phyloP scores from a whole-genome alignment of 306 rosid genomes.

The Castanea crenata region DNA sequence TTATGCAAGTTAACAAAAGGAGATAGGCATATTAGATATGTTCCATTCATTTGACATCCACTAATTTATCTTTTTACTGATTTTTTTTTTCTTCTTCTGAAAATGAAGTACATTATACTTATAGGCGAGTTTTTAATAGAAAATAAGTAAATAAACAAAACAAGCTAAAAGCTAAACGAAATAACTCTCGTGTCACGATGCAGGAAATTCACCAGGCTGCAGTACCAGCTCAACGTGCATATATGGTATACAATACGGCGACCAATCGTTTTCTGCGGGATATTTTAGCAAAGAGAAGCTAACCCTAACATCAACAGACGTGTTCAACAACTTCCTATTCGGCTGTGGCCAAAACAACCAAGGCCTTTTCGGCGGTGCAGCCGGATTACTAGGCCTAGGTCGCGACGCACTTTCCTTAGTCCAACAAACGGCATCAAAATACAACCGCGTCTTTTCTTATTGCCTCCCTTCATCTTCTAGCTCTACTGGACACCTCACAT shows the following conservation, averaged over 20 bases:
- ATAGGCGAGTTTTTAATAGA: no score
- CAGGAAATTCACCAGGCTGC: slow-evolving; percentile 50
- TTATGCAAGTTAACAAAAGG: no score
- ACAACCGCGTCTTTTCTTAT: slow-evolving; percentile 55
- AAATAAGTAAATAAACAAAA: no score
- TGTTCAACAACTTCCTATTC: slow-evolving; percentile 36
- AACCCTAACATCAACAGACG: slow-evolving; percentile 24
- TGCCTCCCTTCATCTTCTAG: slow-evolving; percentile 67
- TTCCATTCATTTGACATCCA: no score
- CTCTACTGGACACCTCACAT: slow-evolving; percentile 48
- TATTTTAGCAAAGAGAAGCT: slow-evolving; percentile 49
- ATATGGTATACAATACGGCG: slow-evolving; percentile 53
- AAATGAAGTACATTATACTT: no score
- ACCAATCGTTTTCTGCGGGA: slow-evolving; percentile 58
- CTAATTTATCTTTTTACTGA: no score
- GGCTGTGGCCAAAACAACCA: slow-evolving; percentile 80
- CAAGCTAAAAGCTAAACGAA: no score
- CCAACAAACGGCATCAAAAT: slow-evolving; percentile 56
- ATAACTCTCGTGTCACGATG: neutral
- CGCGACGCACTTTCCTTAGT: slow-evolving; percentile 60
- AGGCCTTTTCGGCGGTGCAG: slow-evolving; percentile 53
- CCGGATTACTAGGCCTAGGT: slow-evolving; percentile 80
- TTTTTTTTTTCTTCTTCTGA: no score
- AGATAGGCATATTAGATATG: no score
- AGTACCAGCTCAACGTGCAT: slow-evolving; percentile 33